Percentiles rank a stretch among this genome's conserved stretches.
phyloP scores from a whole-genome alignment of 768 basidiomycete species.

The Tricholoma flavovirens region DNA sequence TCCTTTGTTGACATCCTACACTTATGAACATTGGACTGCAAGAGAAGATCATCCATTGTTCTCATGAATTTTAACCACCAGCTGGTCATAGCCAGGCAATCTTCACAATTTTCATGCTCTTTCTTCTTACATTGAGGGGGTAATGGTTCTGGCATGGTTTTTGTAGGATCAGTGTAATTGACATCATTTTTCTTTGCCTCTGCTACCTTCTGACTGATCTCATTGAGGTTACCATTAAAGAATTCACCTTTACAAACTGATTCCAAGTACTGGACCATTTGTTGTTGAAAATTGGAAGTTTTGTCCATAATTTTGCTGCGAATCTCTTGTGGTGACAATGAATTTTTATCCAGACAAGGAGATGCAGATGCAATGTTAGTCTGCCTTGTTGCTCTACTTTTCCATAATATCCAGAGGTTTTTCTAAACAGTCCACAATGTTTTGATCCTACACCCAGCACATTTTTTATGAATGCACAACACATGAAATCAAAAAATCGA shows the following conservation, averaged over 20 bases:
- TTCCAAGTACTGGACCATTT: neutral
- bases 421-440: no score
- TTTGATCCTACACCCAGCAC: no score
- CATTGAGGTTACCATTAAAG: neutral
- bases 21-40: slow-evolving; percentile 24
- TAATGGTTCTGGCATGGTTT: no score
- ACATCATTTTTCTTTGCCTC: no score
- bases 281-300: neutral
- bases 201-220: no score
- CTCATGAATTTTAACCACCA: slow-evolving; percentile 15
- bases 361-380: slow-evolving; percentile 24
- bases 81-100: neutral
- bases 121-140: no score
- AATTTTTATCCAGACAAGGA: slow-evolving; percentile 8
- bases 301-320: neutral
- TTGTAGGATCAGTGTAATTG: no score
- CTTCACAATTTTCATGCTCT: neutral
- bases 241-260: neutral
- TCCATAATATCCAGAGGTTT: no score
- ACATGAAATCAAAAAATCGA: no score
- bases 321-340: neutral
- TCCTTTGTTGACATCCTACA: no score
- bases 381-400: slow-evolving; percentile 27
- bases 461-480: no score
- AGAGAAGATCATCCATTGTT: slow-evolving; percentile 25